These are phyloP conservation scores for Berberis vulgaris DNA, from an alignment of 164 flowering plant species.

Conservation along the genomic window DNA sequence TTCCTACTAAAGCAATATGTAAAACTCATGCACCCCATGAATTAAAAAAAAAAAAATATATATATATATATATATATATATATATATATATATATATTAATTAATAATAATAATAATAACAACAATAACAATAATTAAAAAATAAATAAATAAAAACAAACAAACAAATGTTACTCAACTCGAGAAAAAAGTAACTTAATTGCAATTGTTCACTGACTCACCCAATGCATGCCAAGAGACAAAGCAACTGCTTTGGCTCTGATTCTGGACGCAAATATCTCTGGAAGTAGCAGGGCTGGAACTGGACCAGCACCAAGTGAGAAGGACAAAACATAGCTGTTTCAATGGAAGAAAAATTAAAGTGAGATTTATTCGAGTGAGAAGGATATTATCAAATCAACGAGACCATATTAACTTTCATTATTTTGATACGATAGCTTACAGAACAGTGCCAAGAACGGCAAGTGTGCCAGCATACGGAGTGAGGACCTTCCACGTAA, in stretches of 20 bases:
- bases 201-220: conserved; percentile 24
- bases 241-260: conserved; percentile 96
- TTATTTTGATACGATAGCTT: conserved; percentile 18
- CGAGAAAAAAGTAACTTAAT: background rate
- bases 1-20: too few species aligned
- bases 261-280: conserved; percentile 93
- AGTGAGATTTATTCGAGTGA: background rate
- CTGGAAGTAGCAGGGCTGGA: conserved; percentile 95
- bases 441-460: conserved; percentile 76
- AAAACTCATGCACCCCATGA: too few species aligned
- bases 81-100: too few species aligned
- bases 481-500: conserved; percentile 80
- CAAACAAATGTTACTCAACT: background rate
- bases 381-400: too few species aligned
- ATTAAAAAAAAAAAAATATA: too few species aligned
- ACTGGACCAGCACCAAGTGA: conserved; percentile 99
- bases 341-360: conserved; percentile 1
- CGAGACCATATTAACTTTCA: too few species aligned
- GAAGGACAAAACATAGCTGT: conserved; percentile 92
- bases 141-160: too few species aligned
- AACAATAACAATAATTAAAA: too few species aligned
- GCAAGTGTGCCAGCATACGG: conserved; percentile 87
- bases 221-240: conserved; percentile 96
- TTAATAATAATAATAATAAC: too few species aligned
- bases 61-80: too few species aligned